Percentiles rank a stretch among this genome's conserved stretches.
Conservation (phyloP, 768 basidiomycete species). For the Punctularia strigosozonata region DNA sequence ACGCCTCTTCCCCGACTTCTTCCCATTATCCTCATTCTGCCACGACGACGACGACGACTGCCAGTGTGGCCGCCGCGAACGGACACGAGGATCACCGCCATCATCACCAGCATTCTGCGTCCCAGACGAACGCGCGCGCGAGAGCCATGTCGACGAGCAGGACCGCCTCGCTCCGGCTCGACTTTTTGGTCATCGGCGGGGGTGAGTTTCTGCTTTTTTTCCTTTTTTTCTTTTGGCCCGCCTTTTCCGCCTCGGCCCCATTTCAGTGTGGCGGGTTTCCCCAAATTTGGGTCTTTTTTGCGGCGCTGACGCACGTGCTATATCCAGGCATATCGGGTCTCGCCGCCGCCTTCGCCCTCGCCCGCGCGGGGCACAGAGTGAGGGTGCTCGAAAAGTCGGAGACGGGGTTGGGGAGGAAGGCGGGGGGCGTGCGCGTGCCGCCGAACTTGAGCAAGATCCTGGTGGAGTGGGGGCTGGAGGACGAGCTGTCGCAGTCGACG, state of each 20-base stretch:
- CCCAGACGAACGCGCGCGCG: too few species aligned
- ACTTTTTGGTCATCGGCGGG: slow-evolving; percentile 38
- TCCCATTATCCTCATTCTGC: too few species aligned
- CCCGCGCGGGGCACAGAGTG: slow-evolving; percentile 48
- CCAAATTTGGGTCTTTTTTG: neutral
- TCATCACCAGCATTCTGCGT: too few species aligned
- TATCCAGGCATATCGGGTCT: slow-evolving; percentile 39
- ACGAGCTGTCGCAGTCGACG: slow-evolving; percentile 17
- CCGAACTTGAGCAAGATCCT: slow-evolving; percentile 48
- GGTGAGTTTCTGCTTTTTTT: slow-evolving; percentile 16
- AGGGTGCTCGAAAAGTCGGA: slow-evolving; percentile 41
- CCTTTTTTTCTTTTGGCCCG: neutral
- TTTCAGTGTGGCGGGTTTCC: neutral
- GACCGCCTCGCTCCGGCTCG: slow-evolving; percentile 18
- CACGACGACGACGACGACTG: too few species aligned
- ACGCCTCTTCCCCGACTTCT: too few species aligned
- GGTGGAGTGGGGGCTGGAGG: slow-evolving; percentile 46
- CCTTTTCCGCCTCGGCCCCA: slow-evolving; percentile 4
- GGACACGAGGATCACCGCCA: too few species aligned
- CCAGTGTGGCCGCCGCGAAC: too few species aligned
- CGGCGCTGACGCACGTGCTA: neutral
- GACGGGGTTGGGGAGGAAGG: too few species aligned
- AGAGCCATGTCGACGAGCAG: slow-evolving; percentile 11
- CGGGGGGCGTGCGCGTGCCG: too few species aligned
- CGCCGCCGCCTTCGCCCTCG: slow-evolving; percentile 41